Percentiles rank a stretch among this genome's conserved stretches.
These are phyloP conservation scores for Lodderomyces margitis DNA, from an alignment of 1,139 yeast genomes.

Conservation along the genomic window DNA sequence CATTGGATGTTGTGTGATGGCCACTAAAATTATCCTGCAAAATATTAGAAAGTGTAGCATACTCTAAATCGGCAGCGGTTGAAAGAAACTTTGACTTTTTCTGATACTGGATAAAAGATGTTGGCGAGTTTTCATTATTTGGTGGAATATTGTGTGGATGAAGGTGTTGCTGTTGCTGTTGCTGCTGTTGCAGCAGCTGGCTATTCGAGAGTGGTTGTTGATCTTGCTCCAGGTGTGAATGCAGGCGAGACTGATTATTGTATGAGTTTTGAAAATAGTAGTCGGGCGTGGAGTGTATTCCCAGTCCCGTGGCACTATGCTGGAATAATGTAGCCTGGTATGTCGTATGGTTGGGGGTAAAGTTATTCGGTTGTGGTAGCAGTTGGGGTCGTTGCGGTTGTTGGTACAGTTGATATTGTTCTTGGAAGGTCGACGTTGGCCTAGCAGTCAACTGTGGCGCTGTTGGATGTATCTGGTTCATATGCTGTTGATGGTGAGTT, in stretches of 20 bases:
- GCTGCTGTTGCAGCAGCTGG: conserved; percentile 6
- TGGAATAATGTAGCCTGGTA: conserved; percentile 18
- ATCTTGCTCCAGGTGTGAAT: conserved; percentile 9
- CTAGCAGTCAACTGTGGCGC: not conserved
- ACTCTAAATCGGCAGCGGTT: conserved; percentile 77
- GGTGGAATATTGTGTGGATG: not conserved
- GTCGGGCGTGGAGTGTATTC: not conserved
- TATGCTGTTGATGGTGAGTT: conserved; percentile 1
- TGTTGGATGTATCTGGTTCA: not conserved
- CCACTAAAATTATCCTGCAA: conserved; percentile 50
- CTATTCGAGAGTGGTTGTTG: conserved; percentile 4
- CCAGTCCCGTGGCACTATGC: conserved; percentile 15
- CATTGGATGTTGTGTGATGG: conserved; percentile 35
- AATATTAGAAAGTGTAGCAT: conserved; percentile 72
- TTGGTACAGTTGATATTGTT: not conserved
- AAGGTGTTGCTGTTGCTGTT: conserved; percentile 6
- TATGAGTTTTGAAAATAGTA: not conserved
- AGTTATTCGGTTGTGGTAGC: conserved; percentile 1
- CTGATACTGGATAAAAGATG: conserved; percentile 2
- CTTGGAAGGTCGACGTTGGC: not conserved
- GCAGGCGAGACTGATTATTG: conserved; percentile 2
- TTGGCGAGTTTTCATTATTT: conserved; percentile 5
- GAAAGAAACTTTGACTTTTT: conserved; percentile 54
- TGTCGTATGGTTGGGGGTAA: conserved; percentile 11
- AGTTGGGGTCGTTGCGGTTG: conserved; percentile 4